phyloP scores from a whole-genome alignment of 2,329 filamentous ascomycete genomes.

The Plectosphaerella sp. region DNA sequence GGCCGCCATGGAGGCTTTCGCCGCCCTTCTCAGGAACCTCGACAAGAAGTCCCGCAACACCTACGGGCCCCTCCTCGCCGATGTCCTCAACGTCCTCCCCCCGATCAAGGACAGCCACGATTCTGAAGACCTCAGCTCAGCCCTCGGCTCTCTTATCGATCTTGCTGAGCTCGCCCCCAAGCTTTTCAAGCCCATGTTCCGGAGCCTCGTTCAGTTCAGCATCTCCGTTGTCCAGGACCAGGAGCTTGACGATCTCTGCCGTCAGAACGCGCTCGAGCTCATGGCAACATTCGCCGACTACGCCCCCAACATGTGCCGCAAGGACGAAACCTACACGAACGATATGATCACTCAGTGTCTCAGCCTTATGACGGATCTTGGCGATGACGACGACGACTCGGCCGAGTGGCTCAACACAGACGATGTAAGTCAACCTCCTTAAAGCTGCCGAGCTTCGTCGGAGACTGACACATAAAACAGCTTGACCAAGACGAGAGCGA shows the following conservation, averaged over 20 bases:
- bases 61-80: conserved; percentile 81
- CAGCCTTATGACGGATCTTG: conserved; percentile 96
- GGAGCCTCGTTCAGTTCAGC: conserved; percentile 86
- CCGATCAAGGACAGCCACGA: conserved; percentile 90
- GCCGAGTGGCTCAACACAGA: conserved; percentile 90
- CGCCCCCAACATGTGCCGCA: conserved; percentile 89
- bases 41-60: conserved; percentile 83
- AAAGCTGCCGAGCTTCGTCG: too few species aligned
- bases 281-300: conserved; percentile 98
- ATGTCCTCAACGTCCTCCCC: conserved; percentile 89
- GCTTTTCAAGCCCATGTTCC: conserved; percentile 97
- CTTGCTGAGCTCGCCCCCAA: conserved; percentile 90
- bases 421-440: conserved; percentile 56
- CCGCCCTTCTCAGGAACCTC: conserved; percentile 90
- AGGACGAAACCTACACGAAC: conserved; percentile 83
- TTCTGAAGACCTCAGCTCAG: conserved; percentile 85
- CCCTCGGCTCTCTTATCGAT: conserved; percentile 86
- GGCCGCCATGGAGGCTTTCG: conserved; percentile 93
- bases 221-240: conserved; percentile 95
- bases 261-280: conserved; percentile 92
- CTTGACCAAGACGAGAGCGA: conserved; percentile 95
- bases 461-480: conserved; percentile 35
- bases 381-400: conserved; percentile 89
- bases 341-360: conserved; percentile 99
- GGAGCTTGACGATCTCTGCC: conserved; percentile 81